A percentile compares a stretch with the other conserved stretches of the same genome.
Conservation (phyloP, 352 stramenopile species). For the Globisporangium iwayamae region DNA sequence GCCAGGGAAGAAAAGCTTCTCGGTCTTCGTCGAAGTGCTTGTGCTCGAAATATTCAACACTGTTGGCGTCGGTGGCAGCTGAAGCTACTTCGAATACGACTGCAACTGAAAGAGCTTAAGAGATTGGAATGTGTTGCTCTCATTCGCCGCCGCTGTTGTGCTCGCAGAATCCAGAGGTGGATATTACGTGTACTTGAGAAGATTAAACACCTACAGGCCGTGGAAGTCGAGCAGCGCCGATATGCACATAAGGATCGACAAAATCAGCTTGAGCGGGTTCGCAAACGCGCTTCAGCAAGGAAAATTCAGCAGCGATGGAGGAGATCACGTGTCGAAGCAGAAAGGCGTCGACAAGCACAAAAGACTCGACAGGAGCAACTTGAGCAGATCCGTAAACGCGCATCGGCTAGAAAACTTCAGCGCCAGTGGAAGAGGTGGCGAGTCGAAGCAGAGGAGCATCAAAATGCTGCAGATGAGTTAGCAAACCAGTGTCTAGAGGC, state of each 20-base stretch:
- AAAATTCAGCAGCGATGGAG: constrained; percentile 16
- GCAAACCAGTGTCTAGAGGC: not conserved
- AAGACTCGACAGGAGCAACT: not conserved
- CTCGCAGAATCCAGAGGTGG: constrained; percentile 5
- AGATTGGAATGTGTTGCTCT: constrained; percentile 5
- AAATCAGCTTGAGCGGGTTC: not conserved
- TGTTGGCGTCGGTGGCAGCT: not conserved
- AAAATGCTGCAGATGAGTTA: not conserved
- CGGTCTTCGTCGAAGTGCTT: not conserved
- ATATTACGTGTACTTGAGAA: not conserved
- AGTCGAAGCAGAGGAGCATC: constrained; percentile 10
- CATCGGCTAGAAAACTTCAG: constrained; percentile 12
- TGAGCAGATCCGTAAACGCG: not conserved
- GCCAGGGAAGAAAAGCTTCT: not conserved
- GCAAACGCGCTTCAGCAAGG: not conserved
- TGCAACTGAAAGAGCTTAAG: constrained; percentile 4
- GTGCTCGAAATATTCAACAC: constrained; percentile 11
- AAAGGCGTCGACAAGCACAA: not conserved
- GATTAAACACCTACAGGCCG: not conserved
- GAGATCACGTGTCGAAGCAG: constrained; percentile 5
- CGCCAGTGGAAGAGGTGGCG: constrained; percentile 13
- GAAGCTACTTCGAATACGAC: not conserved
- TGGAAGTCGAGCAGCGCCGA: not conserved
- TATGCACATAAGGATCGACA: not conserved
- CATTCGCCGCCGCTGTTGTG: constrained; percentile 2